A percentile compares a stretch with the other conserved stretches of the same genome.
Evolutionary conservation across 164 flowering plant genomes (phyloP).

Genomic region (Umbilicus rupestris): DNA sequence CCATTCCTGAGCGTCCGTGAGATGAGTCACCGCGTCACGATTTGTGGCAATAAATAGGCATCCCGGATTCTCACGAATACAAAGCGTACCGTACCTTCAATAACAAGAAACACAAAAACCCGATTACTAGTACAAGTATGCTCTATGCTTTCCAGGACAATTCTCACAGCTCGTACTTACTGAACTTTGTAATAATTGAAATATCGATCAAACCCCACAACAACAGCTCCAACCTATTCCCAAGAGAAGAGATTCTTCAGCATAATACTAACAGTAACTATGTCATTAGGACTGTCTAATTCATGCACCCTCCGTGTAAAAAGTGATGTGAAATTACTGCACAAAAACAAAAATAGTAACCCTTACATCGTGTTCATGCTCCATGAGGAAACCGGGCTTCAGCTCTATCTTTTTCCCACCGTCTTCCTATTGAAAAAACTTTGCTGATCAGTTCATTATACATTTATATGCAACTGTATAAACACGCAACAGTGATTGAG

Average conservation of each 20-base stretch:
- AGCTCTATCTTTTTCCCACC: slow-evolving; percentile 90
- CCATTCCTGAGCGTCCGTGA: slow-evolving; percentile 99
- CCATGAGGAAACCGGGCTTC: slow-evolving; percentile 91
- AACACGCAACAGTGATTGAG: too few relatives aligned
- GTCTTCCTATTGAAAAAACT: slow-evolving; percentile 52
- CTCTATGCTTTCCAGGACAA: neutral
- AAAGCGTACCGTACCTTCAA: slow-evolving; percentile 84
- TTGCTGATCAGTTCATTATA: neutral
- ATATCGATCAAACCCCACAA: slow-evolving; percentile 95
- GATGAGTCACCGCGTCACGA: slow-evolving; percentile 98
- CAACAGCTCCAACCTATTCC: slow-evolving; percentile 93
- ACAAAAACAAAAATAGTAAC: slow-evolving; percentile 12
- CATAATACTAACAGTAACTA: neutral
- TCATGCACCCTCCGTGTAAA: neutral
- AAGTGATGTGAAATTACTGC: slow-evolving; percentile 2
- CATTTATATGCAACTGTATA: too few relatives aligned
- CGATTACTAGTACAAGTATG: neutral
- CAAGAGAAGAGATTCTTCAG: slow-evolving; percentile 8
- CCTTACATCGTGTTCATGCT: slow-evolving; percentile 77
- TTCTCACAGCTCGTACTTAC: slow-evolving; percentile 38
- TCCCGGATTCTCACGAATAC: slow-evolving; percentile 97
- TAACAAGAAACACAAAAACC: slow-evolving; percentile 2
- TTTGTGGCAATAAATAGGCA: slow-evolving; percentile 97
- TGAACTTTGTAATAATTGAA: slow-evolving; percentile 93
- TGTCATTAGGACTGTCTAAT: neutral